A percentile compares a stretch with the other conserved stretches of the same genome.
These are phyloP conservation scores for Nidula microcarpa DNA, from an alignment of 768 basidiomycete species.

Conservation along the genomic window DNA sequence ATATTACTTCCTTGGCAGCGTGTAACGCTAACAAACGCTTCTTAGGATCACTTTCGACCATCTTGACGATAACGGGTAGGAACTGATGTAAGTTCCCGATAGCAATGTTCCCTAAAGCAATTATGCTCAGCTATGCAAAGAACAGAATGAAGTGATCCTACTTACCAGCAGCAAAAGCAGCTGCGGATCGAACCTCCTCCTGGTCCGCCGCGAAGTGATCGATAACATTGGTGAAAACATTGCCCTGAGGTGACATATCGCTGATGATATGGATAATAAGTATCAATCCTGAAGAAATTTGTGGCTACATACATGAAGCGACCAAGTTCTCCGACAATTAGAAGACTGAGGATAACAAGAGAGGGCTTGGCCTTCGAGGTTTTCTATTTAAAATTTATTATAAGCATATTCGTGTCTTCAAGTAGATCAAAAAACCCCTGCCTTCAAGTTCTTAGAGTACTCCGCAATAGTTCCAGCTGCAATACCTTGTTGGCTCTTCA, in stretches of 20 bases:
- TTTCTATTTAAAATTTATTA: slow-evolving; percentile 24
- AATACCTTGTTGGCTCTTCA: slow-evolving; percentile 63
- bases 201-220: slow-evolving; percentile 72
- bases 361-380: slow-evolving; percentile 62
- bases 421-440: slow-evolving; percentile 19
- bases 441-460: slow-evolving; percentile 81
- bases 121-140: no score
- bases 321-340: slow-evolving; percentile 92
- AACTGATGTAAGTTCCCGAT: slow-evolving; percentile 89
- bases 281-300: slow-evolving; percentile 2
- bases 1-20: slow-evolving; percentile 81
- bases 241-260: slow-evolving; percentile 79
- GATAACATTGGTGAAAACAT: slow-evolving; percentile 75
- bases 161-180: slow-evolving; percentile 81
- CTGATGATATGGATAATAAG: slow-evolving; percentile 36
- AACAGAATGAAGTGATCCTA: no score
- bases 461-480: slow-evolving; percentile 84
- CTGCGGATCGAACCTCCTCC: slow-evolving; percentile 86
- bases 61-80: slow-evolving; percentile 79
- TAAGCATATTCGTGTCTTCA: neutral
- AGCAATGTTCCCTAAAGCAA: slow-evolving; percentile 67
- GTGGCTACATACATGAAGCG: slow-evolving; percentile 68
- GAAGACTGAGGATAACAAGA: slow-evolving; percentile 75
- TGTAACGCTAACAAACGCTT: slow-evolving; percentile 86
- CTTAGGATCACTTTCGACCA: slow-evolving; percentile 70